phyloP scores from a whole-genome alignment of 495 filamentous ascomycete genomes.

The Articulospora tetracladia region DNA sequence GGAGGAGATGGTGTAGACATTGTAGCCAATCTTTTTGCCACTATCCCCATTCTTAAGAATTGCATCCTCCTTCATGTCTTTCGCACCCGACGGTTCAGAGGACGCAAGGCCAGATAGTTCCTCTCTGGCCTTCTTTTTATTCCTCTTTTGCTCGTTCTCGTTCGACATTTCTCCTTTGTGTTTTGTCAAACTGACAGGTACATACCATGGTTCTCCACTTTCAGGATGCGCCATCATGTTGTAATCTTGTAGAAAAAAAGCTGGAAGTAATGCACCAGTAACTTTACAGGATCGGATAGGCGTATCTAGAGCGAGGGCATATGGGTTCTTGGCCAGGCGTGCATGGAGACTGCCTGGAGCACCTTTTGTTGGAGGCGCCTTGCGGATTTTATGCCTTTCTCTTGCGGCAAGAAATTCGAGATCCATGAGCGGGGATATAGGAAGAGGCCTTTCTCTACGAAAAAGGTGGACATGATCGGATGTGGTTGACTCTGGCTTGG shows the following conservation, averaged over 20 bases:
- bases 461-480: not conserved
- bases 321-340: conserved; percentile 53
- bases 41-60: not conserved
- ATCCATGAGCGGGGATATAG: conserved; percentile 51
- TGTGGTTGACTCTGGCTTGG: not conserved
- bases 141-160: not conserved
- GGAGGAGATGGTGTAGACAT: not conserved
- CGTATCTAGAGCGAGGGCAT: conserved; percentile 62
- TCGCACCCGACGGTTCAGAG: not conserved
- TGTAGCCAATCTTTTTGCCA: not conserved
- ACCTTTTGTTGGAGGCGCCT: conserved; percentile 3
- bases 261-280: conserved; percentile 55
- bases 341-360: conserved; percentile 39
- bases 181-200: conserved; percentile 45
- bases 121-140: not conserved
- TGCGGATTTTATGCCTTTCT: conserved; percentile 18
- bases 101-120: not conserved
- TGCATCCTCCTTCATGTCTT: not conserved
- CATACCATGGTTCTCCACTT: conserved; percentile 49
- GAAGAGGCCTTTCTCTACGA: conserved; percentile 14
- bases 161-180: not conserved
- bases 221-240: conserved; percentile 52
- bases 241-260: conserved; percentile 60
- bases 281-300: conserved; percentile 57
- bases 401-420: conserved; percentile 36